These are phyloP conservation scores for Penicillium nordicum DNA, from an alignment of 2,329 filamentous ascomycete genomes.

Conservation along the genomic window DNA sequence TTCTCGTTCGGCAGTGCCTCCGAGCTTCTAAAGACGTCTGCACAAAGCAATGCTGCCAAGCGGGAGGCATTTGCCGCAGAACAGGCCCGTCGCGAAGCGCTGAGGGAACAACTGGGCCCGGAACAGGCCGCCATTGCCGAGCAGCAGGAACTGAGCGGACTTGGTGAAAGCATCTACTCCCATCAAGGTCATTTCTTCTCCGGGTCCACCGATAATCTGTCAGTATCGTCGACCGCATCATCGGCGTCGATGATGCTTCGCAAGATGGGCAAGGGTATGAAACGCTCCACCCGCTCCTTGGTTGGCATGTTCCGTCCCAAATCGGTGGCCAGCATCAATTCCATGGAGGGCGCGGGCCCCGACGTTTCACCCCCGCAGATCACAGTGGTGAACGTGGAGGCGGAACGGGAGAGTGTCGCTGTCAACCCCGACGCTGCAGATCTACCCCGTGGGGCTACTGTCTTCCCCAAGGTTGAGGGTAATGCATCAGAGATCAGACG, in stretches of 20 bases:
- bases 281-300: constrained; percentile 84
- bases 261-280: constrained; percentile 99
- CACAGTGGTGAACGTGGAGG: constrained; percentile 93
- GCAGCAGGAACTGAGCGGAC: constrained; percentile 85
- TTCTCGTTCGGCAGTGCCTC: constrained; percentile 97
- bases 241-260: constrained; percentile 60
- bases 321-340: constrained; percentile 74
- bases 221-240: constrained; percentile 48
- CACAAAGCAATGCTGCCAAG: constrained; percentile 54
- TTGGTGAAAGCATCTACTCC: constrained; percentile 91
- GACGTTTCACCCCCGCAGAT: constrained; percentile 77
- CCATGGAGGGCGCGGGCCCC: constrained; percentile 59
- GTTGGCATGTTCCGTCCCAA: constrained; percentile 95
- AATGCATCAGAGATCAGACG: constrained; percentile 65
- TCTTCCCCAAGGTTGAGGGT: constrained; percentile 78
- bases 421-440: constrained; percentile 64
- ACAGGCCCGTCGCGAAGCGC: constrained; percentile 64
- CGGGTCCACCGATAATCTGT: constrained; percentile 87
- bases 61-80: constrained; percentile 46
- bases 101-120: constrained; percentile 69
- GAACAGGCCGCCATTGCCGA: constrained; percentile 90
- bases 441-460: constrained; percentile 67
- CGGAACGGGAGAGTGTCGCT: constrained; percentile 80
- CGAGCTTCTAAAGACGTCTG: constrained; percentile 74
- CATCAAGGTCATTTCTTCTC: constrained; percentile 79